phyloP scores from a whole-genome alignment of 148 eudicot species.

The Camellia granthamiana region DNA sequence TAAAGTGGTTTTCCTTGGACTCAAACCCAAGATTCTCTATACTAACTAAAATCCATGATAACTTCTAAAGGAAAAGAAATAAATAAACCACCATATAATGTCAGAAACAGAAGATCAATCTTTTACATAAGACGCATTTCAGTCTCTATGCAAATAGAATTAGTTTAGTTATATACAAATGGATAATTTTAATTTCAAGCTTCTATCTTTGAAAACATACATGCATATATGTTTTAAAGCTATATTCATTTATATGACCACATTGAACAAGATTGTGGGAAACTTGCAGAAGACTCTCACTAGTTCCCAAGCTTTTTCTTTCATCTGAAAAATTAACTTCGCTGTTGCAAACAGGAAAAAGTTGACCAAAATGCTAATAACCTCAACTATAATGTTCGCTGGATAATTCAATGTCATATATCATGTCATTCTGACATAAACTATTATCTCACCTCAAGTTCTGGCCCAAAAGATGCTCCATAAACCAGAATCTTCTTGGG shows the following conservation, averaged over 20 bases:
- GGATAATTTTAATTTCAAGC: neutral
- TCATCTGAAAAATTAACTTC: neutral
- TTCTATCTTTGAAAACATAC: neutral
- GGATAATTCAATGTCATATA: neutral
- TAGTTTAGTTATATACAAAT: neutral
- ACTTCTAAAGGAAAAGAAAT: neutral
- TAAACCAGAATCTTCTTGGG: conserved; percentile 98
- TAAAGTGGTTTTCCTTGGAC: neutral
- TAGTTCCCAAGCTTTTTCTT: neutral
- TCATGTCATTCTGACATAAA: neutral
- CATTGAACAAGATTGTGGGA: neutral
- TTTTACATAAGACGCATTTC: neutral
- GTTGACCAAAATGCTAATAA: neutral
- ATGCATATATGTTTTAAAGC: neutral
- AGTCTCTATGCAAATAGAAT: neutral
- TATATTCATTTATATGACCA: neutral
- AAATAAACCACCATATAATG: neutral
- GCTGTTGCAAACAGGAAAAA: neutral
- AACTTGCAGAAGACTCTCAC: neutral
- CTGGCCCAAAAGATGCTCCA: conserved; percentile 86
- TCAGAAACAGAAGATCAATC: neutral
- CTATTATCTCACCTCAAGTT: conserved; percentile 67
- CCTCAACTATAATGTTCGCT: neutral
- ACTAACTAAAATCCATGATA: neutral
- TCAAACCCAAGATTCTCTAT: neutral